phyloP scores from a whole-genome alignment of 176 grass and related monocot genomes.

The Cymbopogon citratus region DNA sequence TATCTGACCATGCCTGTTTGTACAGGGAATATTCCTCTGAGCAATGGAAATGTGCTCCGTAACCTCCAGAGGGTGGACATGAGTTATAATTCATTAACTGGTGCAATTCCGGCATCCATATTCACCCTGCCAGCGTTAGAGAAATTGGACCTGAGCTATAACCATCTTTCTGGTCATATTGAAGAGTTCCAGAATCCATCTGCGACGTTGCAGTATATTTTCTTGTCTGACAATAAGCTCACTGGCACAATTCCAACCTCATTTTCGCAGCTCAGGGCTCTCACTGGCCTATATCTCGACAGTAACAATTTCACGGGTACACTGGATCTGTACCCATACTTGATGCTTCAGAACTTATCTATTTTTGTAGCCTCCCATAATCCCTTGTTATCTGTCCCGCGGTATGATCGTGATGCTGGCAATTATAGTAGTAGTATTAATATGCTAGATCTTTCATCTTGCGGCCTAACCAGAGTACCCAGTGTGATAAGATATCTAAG shows the following conservation, averaged over 20 bases:
- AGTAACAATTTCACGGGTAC: too few relatives aligned
- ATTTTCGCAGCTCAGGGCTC: background rate
- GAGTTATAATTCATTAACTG: slow-evolving; percentile 21
- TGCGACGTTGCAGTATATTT: background rate
- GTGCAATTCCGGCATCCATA: slow-evolving; percentile 20
- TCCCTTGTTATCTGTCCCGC: background rate
- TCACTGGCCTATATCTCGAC: too few relatives aligned
- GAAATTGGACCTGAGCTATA: slow-evolving; percentile 17
- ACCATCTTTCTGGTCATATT: background rate
- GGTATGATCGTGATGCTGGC: slow-evolving; percentile 1
- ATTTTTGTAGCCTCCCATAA: slow-evolving; percentile 7
- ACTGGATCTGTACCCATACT: too few relatives aligned
- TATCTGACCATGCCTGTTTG: too few relatives aligned
- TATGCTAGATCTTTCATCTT: background rate
- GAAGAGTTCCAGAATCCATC: background rate
- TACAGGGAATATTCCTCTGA: too few relatives aligned
- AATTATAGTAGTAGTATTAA: background rate
- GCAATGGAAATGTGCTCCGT: too few relatives aligned
- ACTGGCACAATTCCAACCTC: background rate
- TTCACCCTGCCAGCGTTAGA: slow-evolving; percentile 27
- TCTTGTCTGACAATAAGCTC: background rate
- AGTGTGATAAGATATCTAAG: slow-evolving; percentile 21
- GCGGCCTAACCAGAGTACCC: background rate
- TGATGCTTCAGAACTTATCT: slow-evolving; percentile 24
- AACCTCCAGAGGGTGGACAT: too few relatives aligned